Evolutionary conservation across 2,329 filamentous ascomycete species (phyloP).

Genomic region (Sordariomycetes sp.): DNA sequence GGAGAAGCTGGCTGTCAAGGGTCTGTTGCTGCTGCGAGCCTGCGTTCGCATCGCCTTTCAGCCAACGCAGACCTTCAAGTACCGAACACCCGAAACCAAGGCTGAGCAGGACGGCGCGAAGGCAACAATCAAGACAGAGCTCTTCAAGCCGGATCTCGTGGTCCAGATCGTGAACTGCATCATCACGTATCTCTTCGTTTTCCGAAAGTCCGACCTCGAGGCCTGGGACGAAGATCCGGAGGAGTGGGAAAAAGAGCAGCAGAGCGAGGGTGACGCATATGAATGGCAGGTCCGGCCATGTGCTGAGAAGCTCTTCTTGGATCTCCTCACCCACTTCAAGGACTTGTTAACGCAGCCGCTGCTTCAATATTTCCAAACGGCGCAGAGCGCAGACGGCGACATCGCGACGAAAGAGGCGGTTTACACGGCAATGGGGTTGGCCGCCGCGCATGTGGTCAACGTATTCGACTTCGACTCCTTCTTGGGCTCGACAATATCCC

Average conservation of each 20-base stretch:
- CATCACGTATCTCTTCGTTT: conserved; percentile 81
- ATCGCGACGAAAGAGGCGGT: conserved; percentile 87
- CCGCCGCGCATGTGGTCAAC: conserved; percentile 65
- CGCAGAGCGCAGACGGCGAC: conserved; percentile 56
- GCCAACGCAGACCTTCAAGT: conserved; percentile 75
- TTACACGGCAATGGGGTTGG: conserved; percentile 84
- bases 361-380: conserved; percentile 71
- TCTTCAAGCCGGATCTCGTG: conserved; percentile 71
- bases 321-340: conserved; percentile 85
- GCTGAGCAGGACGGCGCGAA: conserved; percentile 66
- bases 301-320: conserved; percentile 87
- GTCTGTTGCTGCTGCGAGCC: conserved; percentile 69
- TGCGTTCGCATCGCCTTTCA: conserved; percentile 82
- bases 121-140: conserved; percentile 57
- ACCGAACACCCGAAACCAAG: conserved; percentile 64
- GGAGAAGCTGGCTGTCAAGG: conserved; percentile 76
- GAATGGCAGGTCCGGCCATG: conserved; percentile 90
- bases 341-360: conserved; percentile 69
- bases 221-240: conserved; percentile 94
- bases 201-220: conserved; percentile 74
- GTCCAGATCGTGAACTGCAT: conserved; percentile 75
- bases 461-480: conserved; percentile 79
- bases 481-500: conserved; percentile 63
- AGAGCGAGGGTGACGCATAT: conserved; percentile 75
- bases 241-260: conserved; percentile 89